Evolutionary conservation across 805 yeast species (phyloP).

Genomic region (Candida maesae): DNA sequence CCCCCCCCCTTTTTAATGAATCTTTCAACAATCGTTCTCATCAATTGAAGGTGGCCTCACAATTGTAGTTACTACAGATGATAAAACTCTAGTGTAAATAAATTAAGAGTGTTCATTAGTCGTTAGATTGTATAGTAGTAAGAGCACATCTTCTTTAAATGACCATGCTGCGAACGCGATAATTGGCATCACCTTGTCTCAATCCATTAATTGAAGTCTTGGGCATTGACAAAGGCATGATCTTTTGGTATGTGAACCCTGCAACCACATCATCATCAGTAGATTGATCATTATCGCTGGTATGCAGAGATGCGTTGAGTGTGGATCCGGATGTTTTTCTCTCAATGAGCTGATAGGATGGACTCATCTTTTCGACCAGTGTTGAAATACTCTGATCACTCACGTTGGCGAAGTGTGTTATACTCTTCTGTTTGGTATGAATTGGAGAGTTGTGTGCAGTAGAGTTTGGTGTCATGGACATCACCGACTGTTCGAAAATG

Average conservation of each 20-base stretch:
- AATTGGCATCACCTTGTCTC: background rate
- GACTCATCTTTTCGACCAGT: slow-evolving; percentile 9
- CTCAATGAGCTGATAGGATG: slow-evolving; percentile 1
- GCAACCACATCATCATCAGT: slow-evolving; percentile 2
- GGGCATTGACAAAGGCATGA: slow-evolving; percentile 15
- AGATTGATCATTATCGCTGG: slow-evolving; percentile 5
- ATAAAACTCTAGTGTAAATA: no score
- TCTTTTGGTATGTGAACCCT: slow-evolving; percentile 23
- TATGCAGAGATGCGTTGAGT: slow-evolving; percentile 8
- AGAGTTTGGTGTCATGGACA: slow-evolving; percentile 5
- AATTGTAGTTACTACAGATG: no score
- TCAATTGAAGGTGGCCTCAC: no score
- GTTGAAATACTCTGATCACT: slow-evolving; percentile 21
- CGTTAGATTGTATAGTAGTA: no score
- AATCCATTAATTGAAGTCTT: background rate
- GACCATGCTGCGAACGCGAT: background rate
- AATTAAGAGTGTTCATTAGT: no score
- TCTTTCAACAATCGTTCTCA: no score
- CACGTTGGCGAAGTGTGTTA: slow-evolving; percentile 16
- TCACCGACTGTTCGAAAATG: slow-evolving; percentile 7
- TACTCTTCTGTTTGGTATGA: slow-evolving; percentile 11
- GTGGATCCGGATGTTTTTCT: slow-evolving; percentile 22
- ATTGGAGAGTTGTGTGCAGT: slow-evolving; percentile 15
- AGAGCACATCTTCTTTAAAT: background rate
- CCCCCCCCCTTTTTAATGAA: no score